Evolutionary conservation across 75 land plant genomes (phyloP).

Genomic region (Pseudotsuga menziesii): DNA sequence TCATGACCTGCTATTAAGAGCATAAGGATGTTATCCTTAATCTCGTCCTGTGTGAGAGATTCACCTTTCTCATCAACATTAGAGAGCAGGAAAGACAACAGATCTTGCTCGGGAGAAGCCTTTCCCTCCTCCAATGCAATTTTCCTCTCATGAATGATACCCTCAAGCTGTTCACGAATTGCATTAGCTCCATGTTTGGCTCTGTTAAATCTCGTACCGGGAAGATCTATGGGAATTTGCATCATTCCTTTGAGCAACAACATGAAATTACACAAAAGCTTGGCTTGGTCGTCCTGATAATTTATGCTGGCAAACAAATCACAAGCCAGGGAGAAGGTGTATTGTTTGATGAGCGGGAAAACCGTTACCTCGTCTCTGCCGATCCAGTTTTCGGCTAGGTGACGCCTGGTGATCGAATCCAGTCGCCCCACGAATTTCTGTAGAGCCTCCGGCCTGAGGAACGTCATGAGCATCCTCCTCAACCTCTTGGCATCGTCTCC

Average conservation of each 20-base stretch:
- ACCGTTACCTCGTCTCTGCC: not conserved
- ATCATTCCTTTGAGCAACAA: conserved; percentile 3
- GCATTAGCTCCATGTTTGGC: conserved; percentile 20
- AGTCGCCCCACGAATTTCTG: not conserved
- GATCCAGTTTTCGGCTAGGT: not conserved
- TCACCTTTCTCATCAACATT: conserved; percentile 28
- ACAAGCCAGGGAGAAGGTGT: not conserved
- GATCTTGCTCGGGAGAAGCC: conserved; percentile 17
- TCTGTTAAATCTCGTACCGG: conserved; percentile 23
- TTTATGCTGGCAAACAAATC: not conserved
- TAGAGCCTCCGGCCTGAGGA: not conserved
- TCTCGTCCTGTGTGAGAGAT: conserved; percentile 32
- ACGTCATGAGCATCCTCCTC: not conserved
- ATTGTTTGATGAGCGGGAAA: not conserved
- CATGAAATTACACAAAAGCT: not conserved
- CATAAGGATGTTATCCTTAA: conserved; percentile 35
- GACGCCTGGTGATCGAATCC: not conserved
- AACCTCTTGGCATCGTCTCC: not conserved
- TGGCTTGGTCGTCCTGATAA: not conserved
- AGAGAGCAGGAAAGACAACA: conserved; percentile 35
- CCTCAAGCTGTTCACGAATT: not conserved
- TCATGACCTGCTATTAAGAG: conserved; percentile 61
- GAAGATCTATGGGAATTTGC: conserved; percentile 32
- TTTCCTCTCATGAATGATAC: conserved; percentile 17
- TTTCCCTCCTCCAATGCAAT: conserved; percentile 13